phyloP scores from a whole-genome alignment of 805 yeast genomes.

The Candida dendrica region DNA sequence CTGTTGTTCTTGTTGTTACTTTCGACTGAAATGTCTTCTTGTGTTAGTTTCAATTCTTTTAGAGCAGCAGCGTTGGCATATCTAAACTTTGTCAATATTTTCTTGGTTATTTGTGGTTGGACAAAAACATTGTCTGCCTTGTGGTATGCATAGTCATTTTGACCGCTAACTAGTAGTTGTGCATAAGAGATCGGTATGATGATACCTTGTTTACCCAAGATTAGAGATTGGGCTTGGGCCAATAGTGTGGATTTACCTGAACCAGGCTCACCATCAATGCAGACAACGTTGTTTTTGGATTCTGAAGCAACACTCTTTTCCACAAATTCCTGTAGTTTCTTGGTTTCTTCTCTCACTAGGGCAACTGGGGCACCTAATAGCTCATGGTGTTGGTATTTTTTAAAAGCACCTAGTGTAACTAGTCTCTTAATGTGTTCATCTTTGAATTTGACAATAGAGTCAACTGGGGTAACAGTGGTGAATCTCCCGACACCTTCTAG shows the following conservation, averaged over 20 bases:
- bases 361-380: constrained; percentile 54
- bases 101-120: constrained; percentile 60
- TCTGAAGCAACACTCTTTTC: constrained; percentile 22
- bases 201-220: constrained; percentile 32
- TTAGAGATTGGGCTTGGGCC: constrained; percentile 61
- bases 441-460: constrained; percentile 8
- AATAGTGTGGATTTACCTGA: constrained; percentile 72
- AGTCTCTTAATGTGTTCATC: constrained; percentile 35
- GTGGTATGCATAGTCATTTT: constrained; percentile 59
- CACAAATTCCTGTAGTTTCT: constrained; percentile 32
- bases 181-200: constrained; percentile 62
- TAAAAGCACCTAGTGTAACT: constrained; percentile 52
- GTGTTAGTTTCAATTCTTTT: not conserved
- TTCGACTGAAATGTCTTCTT: not conserved
- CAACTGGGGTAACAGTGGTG: not conserved
- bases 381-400: constrained; percentile 63
- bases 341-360: constrained; percentile 44
- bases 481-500: constrained; percentile 5
- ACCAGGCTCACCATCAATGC: constrained; percentile 66
- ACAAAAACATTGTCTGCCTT: constrained; percentile 41
- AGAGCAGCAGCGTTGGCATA: constrained; percentile 19
- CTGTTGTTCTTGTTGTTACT: no score
- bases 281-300: constrained; percentile 39
- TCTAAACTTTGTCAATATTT: constrained; percentile 45
- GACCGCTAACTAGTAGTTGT: constrained; percentile 59